A percentile compares a stretch with the other conserved stretches of the same genome.
phyloP scores from a whole-genome alignment of 257 asterid species.

The Nicotiana tomentosiformis region DNA sequence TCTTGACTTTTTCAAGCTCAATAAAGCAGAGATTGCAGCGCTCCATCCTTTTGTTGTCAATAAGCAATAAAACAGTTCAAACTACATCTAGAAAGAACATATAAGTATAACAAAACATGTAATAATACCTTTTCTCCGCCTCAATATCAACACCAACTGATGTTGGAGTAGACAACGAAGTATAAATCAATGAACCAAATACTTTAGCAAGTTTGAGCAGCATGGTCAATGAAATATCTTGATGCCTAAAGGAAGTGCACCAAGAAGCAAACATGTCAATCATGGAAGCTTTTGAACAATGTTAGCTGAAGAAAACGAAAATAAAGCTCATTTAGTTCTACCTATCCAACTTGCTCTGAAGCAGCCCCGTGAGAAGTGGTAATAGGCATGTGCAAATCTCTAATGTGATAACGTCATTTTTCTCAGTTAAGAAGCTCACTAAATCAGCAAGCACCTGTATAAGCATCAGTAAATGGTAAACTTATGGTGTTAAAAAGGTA shows the following conservation, averaged over 20 bases:
- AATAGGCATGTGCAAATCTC: constrained; percentile 79
- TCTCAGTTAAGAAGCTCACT: constrained; percentile 63
- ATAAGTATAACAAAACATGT: constrained; percentile 9
- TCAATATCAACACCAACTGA: constrained; percentile 96
- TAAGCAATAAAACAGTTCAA: constrained; percentile 11
- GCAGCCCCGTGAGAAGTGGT: constrained; percentile 74
- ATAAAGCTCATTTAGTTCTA: constrained; percentile 16
- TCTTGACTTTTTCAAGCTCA: constrained; percentile 89
- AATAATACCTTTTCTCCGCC: constrained; percentile 82
- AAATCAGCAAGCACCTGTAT: constrained; percentile 95
- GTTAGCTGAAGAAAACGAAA: neutral
- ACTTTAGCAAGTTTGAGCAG: constrained; percentile 83
- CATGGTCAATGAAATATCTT: constrained; percentile 74
- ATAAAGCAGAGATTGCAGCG: constrained; percentile 82
- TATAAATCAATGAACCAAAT: constrained; percentile 84
- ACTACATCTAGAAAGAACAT: neutral
- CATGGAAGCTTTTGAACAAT: neutral
- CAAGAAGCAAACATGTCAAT: neutral
- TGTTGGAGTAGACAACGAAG: constrained; percentile 76
- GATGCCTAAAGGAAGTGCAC: constrained; percentile 56
- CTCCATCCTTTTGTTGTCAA: constrained; percentile 58
- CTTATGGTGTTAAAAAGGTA: constrained; percentile 6
- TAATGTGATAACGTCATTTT: constrained; percentile 62
- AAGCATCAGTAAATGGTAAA: neutral
- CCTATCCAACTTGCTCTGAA: constrained; percentile 83